These are phyloP conservation scores for Digitaria exilis DNA, from an alignment of 202 grass and related monocot species.

Conservation along the genomic window DNA sequence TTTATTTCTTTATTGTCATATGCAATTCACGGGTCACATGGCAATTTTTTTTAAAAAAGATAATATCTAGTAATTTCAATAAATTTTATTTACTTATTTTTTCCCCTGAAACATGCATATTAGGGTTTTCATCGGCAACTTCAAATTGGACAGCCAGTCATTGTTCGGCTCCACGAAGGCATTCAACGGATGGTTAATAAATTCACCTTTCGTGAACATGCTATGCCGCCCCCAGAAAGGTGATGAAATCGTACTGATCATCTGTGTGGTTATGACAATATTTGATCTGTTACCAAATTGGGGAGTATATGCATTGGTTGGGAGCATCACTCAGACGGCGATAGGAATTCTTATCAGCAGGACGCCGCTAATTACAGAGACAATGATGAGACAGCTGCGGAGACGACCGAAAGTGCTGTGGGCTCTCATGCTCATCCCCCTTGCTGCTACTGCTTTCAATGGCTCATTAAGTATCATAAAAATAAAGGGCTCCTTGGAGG, in stretches of 20 bases:
- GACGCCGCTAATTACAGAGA: not conserved
- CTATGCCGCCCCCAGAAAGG: not conserved
- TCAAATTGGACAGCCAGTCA: too few relatives aligned
- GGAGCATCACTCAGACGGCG: too few relatives aligned
- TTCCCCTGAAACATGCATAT: not conserved
- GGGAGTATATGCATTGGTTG: not conserved
- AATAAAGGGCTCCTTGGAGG: too few relatives aligned
- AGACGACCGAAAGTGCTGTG: not conserved
- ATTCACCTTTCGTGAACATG: not conserved
- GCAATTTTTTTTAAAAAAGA: too few relatives aligned
- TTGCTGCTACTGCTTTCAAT: not conserved
- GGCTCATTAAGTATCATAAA: too few relatives aligned
- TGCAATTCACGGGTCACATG: too few relatives aligned
- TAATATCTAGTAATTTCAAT: too few relatives aligned
- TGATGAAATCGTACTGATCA: not conserved
- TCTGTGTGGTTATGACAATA: not conserved
- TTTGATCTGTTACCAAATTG: not conserved
- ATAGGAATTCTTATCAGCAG: not conserved
- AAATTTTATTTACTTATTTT: too few relatives aligned
- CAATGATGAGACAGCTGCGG: not conserved
- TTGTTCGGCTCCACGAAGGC: not conserved
- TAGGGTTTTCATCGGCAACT: slow-evolving; percentile 12
- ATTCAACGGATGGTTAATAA: too few relatives aligned
- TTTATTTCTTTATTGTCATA: too few relatives aligned
- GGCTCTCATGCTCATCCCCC: not conserved